Base-by-base conservation (phyloP, 192 early-diverging fungal genomes). In the Coemansia sp. region DNA sequence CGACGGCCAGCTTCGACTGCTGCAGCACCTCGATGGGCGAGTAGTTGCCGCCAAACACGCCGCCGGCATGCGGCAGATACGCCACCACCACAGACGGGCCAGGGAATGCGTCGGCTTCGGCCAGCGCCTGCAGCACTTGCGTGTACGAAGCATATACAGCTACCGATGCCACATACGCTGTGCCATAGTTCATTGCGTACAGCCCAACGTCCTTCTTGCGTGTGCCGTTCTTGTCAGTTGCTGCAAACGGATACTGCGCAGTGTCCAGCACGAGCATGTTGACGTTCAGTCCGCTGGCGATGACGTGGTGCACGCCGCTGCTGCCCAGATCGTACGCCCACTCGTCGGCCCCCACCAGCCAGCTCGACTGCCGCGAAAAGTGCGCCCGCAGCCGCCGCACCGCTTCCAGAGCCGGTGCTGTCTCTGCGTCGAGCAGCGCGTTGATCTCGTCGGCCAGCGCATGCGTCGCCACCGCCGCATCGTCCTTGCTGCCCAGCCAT, bases 161-260 rank as follows among this genome's bases (percentile, higher is more conserved):
- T 22, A 96, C 91, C 2, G 94, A 94, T 14, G 96, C 96, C 22
- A 97, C 95, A 68, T 92, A 98, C 10, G 86, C 89, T 6, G 83
- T 80, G 47, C 91, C 92, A 82, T 96, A 96, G 80, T 90, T 92
- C 93, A 98, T 95, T 37, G 93, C 94, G 67, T 94, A 96, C 26
- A 98, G 83, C 62, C 94, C 96, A 68, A 96, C 83, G 74, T 98
- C 94, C 84, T 96, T 96, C 86, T 95, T 94, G 74, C 85, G 82
- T 59, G 84, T 84, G 72, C 86, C 83, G 59, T 58, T 65, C 45
- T 89, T 86, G 31, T 70, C 77, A 43, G 77, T 69, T 22, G 82
- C 77, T 4, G 60, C 64, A 27, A 82, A 72, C 14, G 89, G 86
- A 65, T 97, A 94, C 31, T 89, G 83, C 57, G 89, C 84, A 0